Evolutionary conservation across 1,139 yeast species (phyloP).

Genomic region (Pichia sp.): DNA sequence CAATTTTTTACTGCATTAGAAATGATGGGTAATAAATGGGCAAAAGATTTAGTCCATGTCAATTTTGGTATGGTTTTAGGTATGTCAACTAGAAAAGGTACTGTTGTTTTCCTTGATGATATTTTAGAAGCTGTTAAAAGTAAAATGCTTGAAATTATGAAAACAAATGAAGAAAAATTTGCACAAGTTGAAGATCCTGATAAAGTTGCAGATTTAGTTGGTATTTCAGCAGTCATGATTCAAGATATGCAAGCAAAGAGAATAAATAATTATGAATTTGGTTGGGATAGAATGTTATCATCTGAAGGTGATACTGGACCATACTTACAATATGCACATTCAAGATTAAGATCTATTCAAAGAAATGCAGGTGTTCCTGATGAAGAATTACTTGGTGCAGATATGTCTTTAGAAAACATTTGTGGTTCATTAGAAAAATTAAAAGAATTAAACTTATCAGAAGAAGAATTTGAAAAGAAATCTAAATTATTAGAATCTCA

Average conservation of each 20-base stretch:
- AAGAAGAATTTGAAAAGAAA: conserved; percentile 26
- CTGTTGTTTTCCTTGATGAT: conserved; percentile 93
- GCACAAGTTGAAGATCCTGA: conserved; percentile 95
- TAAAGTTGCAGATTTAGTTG: conserved; percentile 89
- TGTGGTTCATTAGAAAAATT: conserved; percentile 45
- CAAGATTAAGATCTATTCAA: conserved; percentile 91
- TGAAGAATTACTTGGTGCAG: conserved; percentile 50
- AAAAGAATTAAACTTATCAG: conserved; percentile 40
- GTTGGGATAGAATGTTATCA: conserved; percentile 97
- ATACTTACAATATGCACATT: conserved; percentile 96
- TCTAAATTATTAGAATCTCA: conserved; percentile 23
- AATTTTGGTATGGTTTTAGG: conserved; percentile 98
- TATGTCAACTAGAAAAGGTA: conserved; percentile 98
- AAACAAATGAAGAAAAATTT: conserved; percentile 83
- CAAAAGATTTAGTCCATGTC: conserved; percentile 65
- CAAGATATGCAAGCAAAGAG: conserved; percentile 99
- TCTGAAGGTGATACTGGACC: conserved; percentile 99
- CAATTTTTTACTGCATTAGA: conserved; percentile 94
- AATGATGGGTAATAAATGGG: conserved; percentile 90
- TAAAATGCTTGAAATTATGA: conserved; percentile 97
- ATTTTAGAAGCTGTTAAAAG: conserved; percentile 92
- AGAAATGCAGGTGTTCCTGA: conserved; percentile 58
- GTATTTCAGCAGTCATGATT: conserved; percentile 96
- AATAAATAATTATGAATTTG: conserved; percentile 90
- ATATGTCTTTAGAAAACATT: conserved; percentile 55